phyloP scores from a whole-genome alignment of 1,139 yeast genomes.

The Candida mesenterica region DNA sequence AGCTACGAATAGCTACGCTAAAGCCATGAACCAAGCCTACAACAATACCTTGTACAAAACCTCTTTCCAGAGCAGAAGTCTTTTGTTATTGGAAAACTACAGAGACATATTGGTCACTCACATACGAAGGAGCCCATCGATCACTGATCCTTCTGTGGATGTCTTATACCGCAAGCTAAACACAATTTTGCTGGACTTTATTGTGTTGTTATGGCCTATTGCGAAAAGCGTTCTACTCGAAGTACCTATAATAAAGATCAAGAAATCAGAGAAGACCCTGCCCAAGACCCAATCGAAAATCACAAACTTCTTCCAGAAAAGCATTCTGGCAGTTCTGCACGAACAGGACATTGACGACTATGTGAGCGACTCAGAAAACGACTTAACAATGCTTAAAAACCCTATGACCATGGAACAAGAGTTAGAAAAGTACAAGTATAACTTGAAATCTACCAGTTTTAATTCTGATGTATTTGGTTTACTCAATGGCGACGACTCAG shows the following conservation, averaged over 20 bases:
- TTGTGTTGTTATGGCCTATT: constrained; percentile 10
- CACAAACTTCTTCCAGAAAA: constrained; percentile 13
- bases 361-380: constrained; percentile 29
- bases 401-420: neutral
- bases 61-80: constrained; percentile 24
- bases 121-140: too few species aligned
- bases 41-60: constrained; percentile 19
- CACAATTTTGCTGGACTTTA: constrained; percentile 12
- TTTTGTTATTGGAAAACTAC: constrained; percentile 17
- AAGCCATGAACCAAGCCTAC: constrained; percentile 20
- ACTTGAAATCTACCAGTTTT: constrained; percentile 6
- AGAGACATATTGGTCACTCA: constrained; percentile 4
- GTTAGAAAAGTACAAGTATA: constrained; percentile 3
- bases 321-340: constrained; percentile 3
- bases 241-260: constrained; percentile 9
- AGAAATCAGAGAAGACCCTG: constrained; percentile 5
- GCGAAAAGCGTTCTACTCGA: constrained; percentile 5
- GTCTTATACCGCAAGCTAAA: constrained; percentile 7
- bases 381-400: neutral
- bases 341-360: constrained; percentile 10
- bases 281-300: constrained; percentile 13
- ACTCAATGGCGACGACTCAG: neutral
- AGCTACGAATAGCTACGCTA: constrained; percentile 21
- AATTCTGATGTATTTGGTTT: neutral
- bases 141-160: constrained; percentile 5